Evolutionary conservation across 2,329 filamentous ascomycete genomes (phyloP).

Genomic region (Nemania sp.): DNA sequence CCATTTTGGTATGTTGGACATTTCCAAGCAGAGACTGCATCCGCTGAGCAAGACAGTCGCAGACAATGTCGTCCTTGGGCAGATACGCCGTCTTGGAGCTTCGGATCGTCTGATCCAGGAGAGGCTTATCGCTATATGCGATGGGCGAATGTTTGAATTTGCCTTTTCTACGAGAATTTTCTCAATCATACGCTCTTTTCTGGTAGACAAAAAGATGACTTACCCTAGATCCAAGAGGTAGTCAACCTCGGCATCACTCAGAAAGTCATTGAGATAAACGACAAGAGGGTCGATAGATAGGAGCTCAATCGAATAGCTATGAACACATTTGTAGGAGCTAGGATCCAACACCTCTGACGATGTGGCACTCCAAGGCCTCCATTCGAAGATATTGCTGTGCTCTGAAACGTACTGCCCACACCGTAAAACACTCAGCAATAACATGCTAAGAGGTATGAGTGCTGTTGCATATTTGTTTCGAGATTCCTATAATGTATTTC

Average conservation of each 20-base stretch:
- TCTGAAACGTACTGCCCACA: slow-evolving; percentile 7
- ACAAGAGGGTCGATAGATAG: slow-evolving; percentile 19
- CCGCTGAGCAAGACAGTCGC: slow-evolving; percentile 11
- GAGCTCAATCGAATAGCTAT: slow-evolving; percentile 15
- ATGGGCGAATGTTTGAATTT: no score
- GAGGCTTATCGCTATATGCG: no score
- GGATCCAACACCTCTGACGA: background rate
- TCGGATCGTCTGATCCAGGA: slow-evolving; percentile 11
- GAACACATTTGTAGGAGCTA: slow-evolving; percentile 4
- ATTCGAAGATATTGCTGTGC: background rate
- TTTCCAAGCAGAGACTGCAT: slow-evolving; percentile 24
- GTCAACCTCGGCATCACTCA: slow-evolving; percentile 15
- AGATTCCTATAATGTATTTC: no score
- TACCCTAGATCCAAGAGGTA: slow-evolving; percentile 13
- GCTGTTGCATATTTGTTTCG: slow-evolving; percentile 4
- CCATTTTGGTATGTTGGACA: slow-evolving; percentile 17
- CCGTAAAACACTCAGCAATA: slow-evolving; percentile 10
- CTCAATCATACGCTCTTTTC: background rate
- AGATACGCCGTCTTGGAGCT: slow-evolving; percentile 16
- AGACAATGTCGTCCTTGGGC: slow-evolving; percentile 19
- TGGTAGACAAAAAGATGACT: background rate
- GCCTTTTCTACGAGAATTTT: background rate
- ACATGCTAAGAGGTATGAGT: slow-evolving; percentile 12
- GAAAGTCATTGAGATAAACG: slow-evolving; percentile 19
- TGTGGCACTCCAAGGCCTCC: no score